Conservation (phyloP, 441 rosid genomes). For the Syzygium malaccense region DNA sequence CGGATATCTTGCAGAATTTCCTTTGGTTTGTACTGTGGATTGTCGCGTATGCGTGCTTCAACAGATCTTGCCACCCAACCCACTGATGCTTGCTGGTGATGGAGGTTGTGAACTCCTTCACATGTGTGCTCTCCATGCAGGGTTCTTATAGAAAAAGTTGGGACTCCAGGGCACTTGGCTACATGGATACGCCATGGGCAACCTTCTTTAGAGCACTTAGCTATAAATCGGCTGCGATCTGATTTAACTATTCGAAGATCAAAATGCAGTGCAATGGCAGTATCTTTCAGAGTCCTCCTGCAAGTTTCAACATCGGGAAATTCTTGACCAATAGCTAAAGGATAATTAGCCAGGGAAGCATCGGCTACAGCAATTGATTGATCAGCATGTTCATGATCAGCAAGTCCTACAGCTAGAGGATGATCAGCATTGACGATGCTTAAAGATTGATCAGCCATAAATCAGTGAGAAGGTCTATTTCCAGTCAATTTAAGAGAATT, state of each 20-base stretch:
- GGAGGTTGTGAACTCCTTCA: constrained; percentile 83
- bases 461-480: constrained; percentile 1
- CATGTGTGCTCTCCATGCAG: constrained; percentile 86
- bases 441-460: constrained; percentile 16
- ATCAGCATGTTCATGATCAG: constrained; percentile 21
- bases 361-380: constrained; percentile 18
- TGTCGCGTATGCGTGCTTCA: constrained; percentile 81
- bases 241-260: constrained; percentile 95
- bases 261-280: constrained; percentile 87
- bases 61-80: constrained; percentile 99
- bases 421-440: constrained; percentile 45
- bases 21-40: constrained; percentile 93
- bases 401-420: constrained; percentile 45
- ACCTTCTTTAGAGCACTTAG: constrained; percentile 96
- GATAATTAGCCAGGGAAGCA: constrained; percentile 8
- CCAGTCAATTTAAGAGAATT: constrained; percentile 15
- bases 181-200: constrained; percentile 99
- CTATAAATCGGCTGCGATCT: constrained; percentile 92
- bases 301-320: constrained; percentile 96
- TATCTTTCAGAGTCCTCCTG: constrained; percentile 83
- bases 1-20: constrained; percentile 90
- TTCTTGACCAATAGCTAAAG: constrained; percentile 75
- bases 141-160: constrained; percentile 79
- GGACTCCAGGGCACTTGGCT: constrained; percentile 89
- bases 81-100: constrained; percentile 96